These are phyloP conservation scores for Moricandia arvensis DNA, from an alignment of 345 rosid species.

Conservation along the genomic window DNA sequence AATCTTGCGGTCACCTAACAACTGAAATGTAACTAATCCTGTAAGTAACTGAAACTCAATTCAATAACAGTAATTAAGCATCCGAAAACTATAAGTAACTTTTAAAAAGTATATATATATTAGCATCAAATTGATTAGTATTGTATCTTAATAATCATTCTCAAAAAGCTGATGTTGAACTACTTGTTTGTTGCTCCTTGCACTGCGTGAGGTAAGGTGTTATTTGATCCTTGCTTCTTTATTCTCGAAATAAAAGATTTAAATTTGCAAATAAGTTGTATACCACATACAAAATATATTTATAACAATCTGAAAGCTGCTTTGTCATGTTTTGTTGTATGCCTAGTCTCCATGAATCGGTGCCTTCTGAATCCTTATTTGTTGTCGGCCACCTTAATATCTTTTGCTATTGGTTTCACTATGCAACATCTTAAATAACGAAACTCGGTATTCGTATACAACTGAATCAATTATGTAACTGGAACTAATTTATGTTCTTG, in stretches of 20 bases:
- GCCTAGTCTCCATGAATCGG: slow-evolving; percentile 36
- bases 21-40: too few species aligned
- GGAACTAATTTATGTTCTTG: not conserved
- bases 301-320: slow-evolving; percentile 18
- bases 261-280: slow-evolving; percentile 18
- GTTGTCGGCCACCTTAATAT: slow-evolving; percentile 38
- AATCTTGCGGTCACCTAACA: too few species aligned
- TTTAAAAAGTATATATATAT: too few species aligned
- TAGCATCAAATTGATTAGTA: too few species aligned
- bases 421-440: not conserved
- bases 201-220: not conserved
- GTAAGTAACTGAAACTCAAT: too few species aligned
- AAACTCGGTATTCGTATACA: not conserved
- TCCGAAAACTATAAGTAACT: too few species aligned
- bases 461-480: not conserved
- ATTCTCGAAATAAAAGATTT: slow-evolving; percentile 13
- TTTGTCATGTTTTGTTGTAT: slow-evolving; percentile 30
- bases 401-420: not conserved
- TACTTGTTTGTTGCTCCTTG: slow-evolving; percentile 27
- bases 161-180: not conserved
- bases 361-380: slow-evolving; percentile 36
- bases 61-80: too few species aligned
- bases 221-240: slow-evolving; percentile 14
- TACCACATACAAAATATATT: slow-evolving; percentile 27
- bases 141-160: too few species aligned